Evolutionary conservation across 768 basidiomycete species (phyloP), one percentile per base, ranked within the genome.

Genomic region (Pisolithus microcarpus): DNA sequence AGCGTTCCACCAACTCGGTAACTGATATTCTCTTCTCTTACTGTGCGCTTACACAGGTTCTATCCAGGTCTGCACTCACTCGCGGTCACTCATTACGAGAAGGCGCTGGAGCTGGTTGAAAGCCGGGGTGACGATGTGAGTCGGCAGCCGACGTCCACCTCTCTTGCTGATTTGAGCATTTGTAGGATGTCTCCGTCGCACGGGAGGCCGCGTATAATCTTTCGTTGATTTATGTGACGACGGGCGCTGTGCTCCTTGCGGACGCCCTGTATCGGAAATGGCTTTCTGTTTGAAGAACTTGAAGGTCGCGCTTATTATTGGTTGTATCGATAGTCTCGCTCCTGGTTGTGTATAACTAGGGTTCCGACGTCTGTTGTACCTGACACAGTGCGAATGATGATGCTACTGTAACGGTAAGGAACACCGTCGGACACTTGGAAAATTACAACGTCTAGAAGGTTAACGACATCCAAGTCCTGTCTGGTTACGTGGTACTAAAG

Each of bases 1-100:
- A 43, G 80, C 83, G 1, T 98, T 96, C 64, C 95, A 98, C 62
- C 88, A 93, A 52, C 73, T 96, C n/a, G 89, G 92, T 91, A 54
- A 49, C 77, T 59, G 10, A 1, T 34, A 9, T 43, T 11, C 23
- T 9, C 28, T 46, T 21, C 48, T 37, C 15, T 31, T 7, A 21
- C 38, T n/a, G 18, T 31, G 16, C 43, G 30, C 51, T 49, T 31
- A 39, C 42, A 3, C 46, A 37, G 34, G 45, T 19, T 38, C 19
- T 15, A 6, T 26, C 16, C 57, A 95, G 94, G 91, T 4, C 66
- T 97, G 11, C 78, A 84, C 50, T 79, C 87, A 4, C 80, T 90
- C 58, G 94, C 94, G 0, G 81, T 84, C 15, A 81, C 75, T 49
- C 92, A 96, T 67, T 97, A 96, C 59, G 82, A 91, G 54, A 73